Conservation (phyloP, 768 basidiomycete species). For the Pluteus cervinus region DNA sequence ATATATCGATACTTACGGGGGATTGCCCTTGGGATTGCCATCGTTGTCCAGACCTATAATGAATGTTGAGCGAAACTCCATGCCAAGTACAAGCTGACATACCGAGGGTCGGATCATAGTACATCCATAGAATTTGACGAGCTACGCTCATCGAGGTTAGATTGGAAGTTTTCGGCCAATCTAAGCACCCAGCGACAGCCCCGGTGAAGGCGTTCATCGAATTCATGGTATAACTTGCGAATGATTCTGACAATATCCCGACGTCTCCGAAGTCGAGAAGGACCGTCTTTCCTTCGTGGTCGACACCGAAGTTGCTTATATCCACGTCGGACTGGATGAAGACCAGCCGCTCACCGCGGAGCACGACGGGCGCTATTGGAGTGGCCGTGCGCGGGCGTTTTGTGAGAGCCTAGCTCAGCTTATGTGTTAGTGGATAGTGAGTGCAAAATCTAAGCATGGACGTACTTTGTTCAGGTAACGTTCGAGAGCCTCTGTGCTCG, state of each 20-base stretch:
- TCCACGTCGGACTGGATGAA: conserved; percentile 25
- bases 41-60: conserved; percentile 12
- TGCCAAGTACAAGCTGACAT: conserved; percentile 9
- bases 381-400: conserved; percentile 3
- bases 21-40: conserved; percentile 9
- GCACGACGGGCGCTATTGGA: conserved; percentile 9
- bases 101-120: conserved; percentile 7
- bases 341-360: conserved; percentile 16
- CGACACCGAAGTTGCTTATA: conserved; percentile 20
- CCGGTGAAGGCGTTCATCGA: not conserved
- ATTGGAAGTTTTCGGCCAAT: conserved; percentile 6
- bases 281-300: conserved; percentile 16
- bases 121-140: conserved; percentile 6
- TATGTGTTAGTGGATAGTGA: conserved; percentile 7
- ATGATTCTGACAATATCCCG: conserved; percentile 19
- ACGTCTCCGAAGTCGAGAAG: conserved; percentile 20
- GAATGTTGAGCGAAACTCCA: conserved; percentile 4
- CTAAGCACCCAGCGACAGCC: conserved; percentile 6
- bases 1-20: no score
- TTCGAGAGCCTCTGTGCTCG: conserved; percentile 6
- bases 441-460: conserved; percentile 8
- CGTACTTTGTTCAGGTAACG: conserved; percentile 9
- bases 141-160: conserved; percentile 5
- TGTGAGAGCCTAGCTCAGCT: conserved; percentile 8
- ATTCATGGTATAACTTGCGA: conserved; percentile 8